Conservation (phyloP, 306 rosid genomes). For the Aeschynomene evenia region DNA sequence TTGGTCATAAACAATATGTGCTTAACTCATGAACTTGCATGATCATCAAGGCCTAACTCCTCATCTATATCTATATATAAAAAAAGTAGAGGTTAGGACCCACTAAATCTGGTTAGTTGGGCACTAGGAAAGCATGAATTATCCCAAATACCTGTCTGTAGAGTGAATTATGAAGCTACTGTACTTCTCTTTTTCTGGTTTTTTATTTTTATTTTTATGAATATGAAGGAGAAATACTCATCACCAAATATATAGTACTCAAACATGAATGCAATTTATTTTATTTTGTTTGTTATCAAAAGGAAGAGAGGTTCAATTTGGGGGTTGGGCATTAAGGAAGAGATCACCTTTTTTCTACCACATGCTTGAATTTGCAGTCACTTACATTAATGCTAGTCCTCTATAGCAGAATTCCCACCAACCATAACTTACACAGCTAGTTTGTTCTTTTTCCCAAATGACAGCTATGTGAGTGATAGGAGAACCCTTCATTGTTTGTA, state of each 20-base stretch:
- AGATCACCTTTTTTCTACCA: slow-evolving; percentile 13
- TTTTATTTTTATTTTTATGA: not conserved
- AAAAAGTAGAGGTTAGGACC: slow-evolving; percentile 33
- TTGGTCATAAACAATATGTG: slow-evolving; percentile 17
- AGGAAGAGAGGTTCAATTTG: slow-evolving; percentile 21
- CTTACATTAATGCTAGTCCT: slow-evolving; percentile 19
- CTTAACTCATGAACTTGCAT: slow-evolving; percentile 15
- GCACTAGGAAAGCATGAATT: slow-evolving; percentile 37
- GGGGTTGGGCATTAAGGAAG: slow-evolving; percentile 17
- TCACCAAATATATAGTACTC: not conserved
- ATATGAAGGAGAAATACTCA: not conserved
- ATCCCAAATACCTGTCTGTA: slow-evolving; percentile 9
- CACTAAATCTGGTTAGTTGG: slow-evolving; percentile 52
- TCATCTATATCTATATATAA: slow-evolving; percentile 29
- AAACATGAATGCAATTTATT: not conserved
- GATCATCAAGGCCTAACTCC: slow-evolving; percentile 39
- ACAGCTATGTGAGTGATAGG: slow-evolving; percentile 8
- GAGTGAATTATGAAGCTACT: slow-evolving; percentile 19
- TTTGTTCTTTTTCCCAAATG: not conserved
- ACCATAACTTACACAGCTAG: not conserved
- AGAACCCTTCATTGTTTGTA: slow-evolving; percentile 12
- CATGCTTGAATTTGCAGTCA: slow-evolving; percentile 21
- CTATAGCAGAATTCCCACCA: slow-evolving; percentile 17
- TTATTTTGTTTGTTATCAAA: not conserved
- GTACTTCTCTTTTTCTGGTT: not conserved